phyloP scores from a whole-genome alignment of 2,329 filamentous ascomycete genomes.

The Fusarium globosum region DNA sequence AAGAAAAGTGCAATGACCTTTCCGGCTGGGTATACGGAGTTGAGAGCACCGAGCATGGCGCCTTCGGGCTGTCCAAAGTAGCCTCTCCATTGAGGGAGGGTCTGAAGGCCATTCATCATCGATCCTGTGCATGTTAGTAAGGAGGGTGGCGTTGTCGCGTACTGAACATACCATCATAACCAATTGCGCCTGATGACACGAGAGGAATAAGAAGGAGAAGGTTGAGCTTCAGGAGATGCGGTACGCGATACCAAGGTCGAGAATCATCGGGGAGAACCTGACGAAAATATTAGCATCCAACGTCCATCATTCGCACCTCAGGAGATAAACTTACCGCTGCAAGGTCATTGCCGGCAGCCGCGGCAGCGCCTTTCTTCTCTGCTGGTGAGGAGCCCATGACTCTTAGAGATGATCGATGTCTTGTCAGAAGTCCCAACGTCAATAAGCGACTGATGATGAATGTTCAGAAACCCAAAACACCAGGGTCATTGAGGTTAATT shows the following conservation, averaged over 20 bases:
- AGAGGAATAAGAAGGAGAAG: slow-evolving; percentile 56
- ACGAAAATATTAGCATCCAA: neutral
- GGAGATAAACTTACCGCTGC: slow-evolving; percentile 15
- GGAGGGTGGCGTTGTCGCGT: fast-evolving
- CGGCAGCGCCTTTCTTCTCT: slow-evolving; percentile 27
- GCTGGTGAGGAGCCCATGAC: slow-evolving; percentile 3
- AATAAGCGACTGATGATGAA: neutral
- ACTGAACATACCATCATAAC: slow-evolving; percentile 54
- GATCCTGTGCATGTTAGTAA: slow-evolving; percentile 42
- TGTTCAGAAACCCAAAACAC: neutral
- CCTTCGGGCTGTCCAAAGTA: slow-evolving; percentile 54
- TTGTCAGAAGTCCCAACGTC: neutral
- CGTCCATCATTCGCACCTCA: fast-evolving
- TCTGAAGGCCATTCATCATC: slow-evolving; percentile 59
- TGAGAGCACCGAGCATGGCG: slow-evolving; percentile 52
- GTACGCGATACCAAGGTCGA: slow-evolving; percentile 55
- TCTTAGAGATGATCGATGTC: neutral
- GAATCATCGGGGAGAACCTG: slow-evolving; percentile 55
- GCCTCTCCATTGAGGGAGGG: slow-evolving; percentile 53
- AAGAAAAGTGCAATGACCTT: slow-evolving; percentile 52
- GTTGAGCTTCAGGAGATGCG: slow-evolving; percentile 58
- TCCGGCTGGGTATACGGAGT: slow-evolving; percentile 53
- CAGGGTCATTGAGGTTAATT: neutral
- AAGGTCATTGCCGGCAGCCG: slow-evolving; percentile 25
- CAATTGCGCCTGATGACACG: slow-evolving; percentile 55